Evolutionary conservation across 176 grass and related monocot species (phyloP), one percentile per base, ranked within the genome.

Genomic region (Echinochloa phyllopogon): DNA sequence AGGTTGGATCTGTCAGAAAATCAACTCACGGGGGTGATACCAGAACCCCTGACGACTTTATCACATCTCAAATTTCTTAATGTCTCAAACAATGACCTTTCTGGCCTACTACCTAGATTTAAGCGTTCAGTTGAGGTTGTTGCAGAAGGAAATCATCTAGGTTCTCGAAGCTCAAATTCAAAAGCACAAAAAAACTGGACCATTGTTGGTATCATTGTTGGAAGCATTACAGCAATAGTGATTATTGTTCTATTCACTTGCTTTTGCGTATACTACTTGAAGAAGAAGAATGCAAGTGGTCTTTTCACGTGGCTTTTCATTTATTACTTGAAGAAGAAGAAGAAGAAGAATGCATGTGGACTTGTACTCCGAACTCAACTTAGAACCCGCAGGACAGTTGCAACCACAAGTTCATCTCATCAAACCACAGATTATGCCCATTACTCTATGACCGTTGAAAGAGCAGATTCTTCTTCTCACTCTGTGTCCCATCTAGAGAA

Each of bases 1-100:
- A 92, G 50, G 83, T 6, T 97, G n/a, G 56, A 77, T 12, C 65
- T 97, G 56, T 85, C 83, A 38, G 87, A 92, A 70, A 94, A 94
- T 69, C 75, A 86, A 37, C 83, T 94, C 56, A 87, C 65, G 0
- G 92, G 92, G 24, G 38, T 63, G 20, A 91, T 94, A 66, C 92
- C 92, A 2, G 86, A 88, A 63, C 57, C 24, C 14, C 77, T 97
- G 88, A 86, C 74, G 1, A 79, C 18, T 39, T 74, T 94, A 41
- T 58, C 74, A 4, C 63, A 79, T 50, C 88, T 97, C 45, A 71
- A 18, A 7, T 8, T 84, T 56, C 36, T 94, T 60, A 84, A 89
- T 86, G 86, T 91, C 39, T 85, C 89, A 52, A 92, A 97, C 50
- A 94, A 97, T 68, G 69, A 38, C 39, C 90, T 97, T 6, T 84